phyloP scores from a whole-genome alignment of 1,284 basidiomycete genomes.

The Ceratorhiza oryzae-sativae region DNA sequence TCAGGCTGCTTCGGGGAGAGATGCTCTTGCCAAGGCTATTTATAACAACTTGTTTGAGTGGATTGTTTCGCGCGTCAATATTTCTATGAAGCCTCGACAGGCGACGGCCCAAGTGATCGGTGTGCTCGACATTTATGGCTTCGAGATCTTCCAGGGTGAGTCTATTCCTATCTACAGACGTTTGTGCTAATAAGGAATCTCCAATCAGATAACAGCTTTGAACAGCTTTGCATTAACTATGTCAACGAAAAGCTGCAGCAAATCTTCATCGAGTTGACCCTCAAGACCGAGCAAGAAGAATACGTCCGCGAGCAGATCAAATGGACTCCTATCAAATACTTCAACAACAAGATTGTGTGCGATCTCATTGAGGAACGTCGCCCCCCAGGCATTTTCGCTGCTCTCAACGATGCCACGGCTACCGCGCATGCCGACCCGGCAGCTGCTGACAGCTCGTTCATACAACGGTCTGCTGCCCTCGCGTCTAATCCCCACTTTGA shows the following conservation, averaged over 20 bases:
- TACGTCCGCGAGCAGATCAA: constrained; percentile 98
- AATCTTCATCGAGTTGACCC: constrained; percentile 98
- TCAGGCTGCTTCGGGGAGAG: constrained; percentile 87
- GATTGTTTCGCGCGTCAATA: constrained; percentile 96
- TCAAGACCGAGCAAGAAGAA: constrained; percentile 99
- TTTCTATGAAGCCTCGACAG: constrained; percentile 90
- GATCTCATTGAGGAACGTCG: constrained; percentile 96
- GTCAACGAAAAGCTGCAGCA: constrained; percentile 99
- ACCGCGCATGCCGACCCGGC: constrained; percentile 97
- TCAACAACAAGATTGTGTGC: constrained; percentile 97
- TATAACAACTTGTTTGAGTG: constrained; percentile 99
- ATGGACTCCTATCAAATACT: constrained; percentile 99
- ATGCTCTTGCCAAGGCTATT: constrained; percentile 94
- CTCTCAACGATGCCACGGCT: constrained; percentile 97
- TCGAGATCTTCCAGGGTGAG: constrained; percentile 90
- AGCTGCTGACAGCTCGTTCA: constrained; percentile 97
- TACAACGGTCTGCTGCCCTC: constrained; percentile 85
- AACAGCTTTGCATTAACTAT: constrained; percentile 99
- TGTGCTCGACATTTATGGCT: constrained; percentile 97
- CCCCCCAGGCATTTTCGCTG: constrained; percentile 97
- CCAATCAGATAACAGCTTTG: constrained; percentile 89
- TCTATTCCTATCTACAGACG: too few species aligned
- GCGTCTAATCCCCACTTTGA: constrained; percentile 91
- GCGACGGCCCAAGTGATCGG: constrained; percentile 88
- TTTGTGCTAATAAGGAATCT: constrained; percentile 47